Conservation (phyloP, 345 rosid species). For the Rhodomyrtus tomentosa region DNA sequence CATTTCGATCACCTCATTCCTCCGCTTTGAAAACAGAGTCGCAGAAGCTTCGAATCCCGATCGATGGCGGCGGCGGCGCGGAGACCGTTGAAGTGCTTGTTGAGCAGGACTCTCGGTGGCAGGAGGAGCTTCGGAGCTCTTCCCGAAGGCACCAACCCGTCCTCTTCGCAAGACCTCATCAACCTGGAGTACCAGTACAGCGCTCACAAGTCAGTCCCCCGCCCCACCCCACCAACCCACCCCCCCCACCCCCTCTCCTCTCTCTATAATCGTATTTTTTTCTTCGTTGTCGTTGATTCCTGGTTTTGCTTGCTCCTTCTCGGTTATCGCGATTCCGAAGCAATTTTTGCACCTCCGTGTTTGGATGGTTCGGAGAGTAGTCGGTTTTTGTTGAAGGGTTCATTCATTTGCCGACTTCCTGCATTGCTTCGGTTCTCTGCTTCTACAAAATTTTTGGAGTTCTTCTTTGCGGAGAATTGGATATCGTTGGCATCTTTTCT, state of each 20-base stretch:
- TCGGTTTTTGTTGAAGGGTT: not conserved
- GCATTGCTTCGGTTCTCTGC: not conserved
- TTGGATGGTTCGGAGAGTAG: not conserved
- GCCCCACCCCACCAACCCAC: no score
- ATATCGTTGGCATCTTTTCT: not conserved
- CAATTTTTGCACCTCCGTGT: not conserved
- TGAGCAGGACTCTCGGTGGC: not conserved
- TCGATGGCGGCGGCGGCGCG: not conserved
- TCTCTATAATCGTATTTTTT: not conserved
- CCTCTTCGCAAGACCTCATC: conserved; percentile 58
- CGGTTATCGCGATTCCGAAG: not conserved
- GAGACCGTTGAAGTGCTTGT: not conserved
- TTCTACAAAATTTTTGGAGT: not conserved
- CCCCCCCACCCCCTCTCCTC: not conserved
- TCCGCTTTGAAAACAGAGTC: not conserved
- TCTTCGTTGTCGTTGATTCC: not conserved
- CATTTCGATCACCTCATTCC: not conserved
- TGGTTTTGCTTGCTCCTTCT: not conserved
- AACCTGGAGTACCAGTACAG: conserved; percentile 62
- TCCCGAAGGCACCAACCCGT: not conserved
- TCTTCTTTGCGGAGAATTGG: not conserved
- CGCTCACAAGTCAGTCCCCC: conserved; percentile 84
- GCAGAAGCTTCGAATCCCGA: not conserved
- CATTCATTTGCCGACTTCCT: not conserved
- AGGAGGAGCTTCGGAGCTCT: not conserved